A percentile compares a stretch with the other conserved stretches of the same genome.
Conservation (phyloP, 176 grass and related monocot genomes). For the barley (Hordeum vulgare) region MorexV3_pseudomolecules_assembly NC_058522.1:428390449-428390948, state of each 20-base stretch:
- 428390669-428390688: constrained; percentile 5
- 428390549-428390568: constrained; percentile 18
- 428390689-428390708: constrained; percentile 7
- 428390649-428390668: constrained; percentile 15
- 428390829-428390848: constrained; percentile 15
- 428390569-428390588: not conserved
- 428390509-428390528: constrained; percentile 19
- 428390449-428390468: not conserved
- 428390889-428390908: constrained; percentile 34
- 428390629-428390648: not conserved
- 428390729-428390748: constrained; percentile 16
- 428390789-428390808: constrained; percentile 19
- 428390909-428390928: not conserved
- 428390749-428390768: constrained; percentile 24
- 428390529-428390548: constrained; percentile 16
- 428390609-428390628: constrained; percentile 36
- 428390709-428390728: constrained; percentile 15
- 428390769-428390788: constrained; percentile 25
- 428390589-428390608: constrained; percentile 21
- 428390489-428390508: constrained; percentile 14
- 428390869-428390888: constrained; percentile 18
- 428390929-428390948: constrained; percentile 32
- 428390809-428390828: constrained; percentile 8
- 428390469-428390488: constrained; percentile 15
- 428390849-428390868: constrained; percentile 23